Percentiles rank a stretch among this genome's conserved stretches.
These are phyloP conservation scores for Gonium pectorale DNA, from an alignment of 139 green algal genomes.

Conservation along the genomic window DNA sequence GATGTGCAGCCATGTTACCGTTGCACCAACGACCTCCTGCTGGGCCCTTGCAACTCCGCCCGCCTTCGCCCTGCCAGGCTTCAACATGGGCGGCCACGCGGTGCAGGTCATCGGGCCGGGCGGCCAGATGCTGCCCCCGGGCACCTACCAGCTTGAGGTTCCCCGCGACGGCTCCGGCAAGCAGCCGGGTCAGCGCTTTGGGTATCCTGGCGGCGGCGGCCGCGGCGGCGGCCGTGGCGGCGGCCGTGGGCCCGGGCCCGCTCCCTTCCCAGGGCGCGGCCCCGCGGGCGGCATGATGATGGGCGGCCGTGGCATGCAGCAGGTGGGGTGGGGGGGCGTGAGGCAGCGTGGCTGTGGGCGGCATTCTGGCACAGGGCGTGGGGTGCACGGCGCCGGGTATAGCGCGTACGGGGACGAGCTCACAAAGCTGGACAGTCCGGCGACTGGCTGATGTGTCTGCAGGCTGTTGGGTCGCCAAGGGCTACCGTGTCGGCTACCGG, in stretches of 20 bases:
- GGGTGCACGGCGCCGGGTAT: too few relatives aligned
- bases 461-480: too few relatives aligned
- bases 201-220: not conserved
- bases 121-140: constrained; percentile 35
- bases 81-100: constrained; percentile 43
- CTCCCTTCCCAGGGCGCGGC: not conserved
- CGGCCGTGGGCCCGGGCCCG: not conserved
- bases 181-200: constrained; percentile 7
- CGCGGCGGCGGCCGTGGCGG: constrained; percentile 10
- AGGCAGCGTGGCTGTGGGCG: too few relatives aligned
- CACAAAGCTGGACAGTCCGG: too few relatives aligned
- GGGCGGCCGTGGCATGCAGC: constrained; percentile 36
- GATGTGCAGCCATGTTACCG: not conserved
- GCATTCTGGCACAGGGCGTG: too few relatives aligned
- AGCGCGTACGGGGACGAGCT: too few relatives aligned
- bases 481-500: too few relatives aligned
- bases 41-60: too few relatives aligned
- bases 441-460: too few relatives aligned
- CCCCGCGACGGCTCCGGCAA: constrained; percentile 10
- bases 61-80: too few relatives aligned
- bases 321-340: too few relatives aligned
- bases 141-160: constrained; percentile 45
- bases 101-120: constrained; percentile 36
- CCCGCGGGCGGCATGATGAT: constrained; percentile 8
- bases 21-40: too few relatives aligned